Evolutionary conservation across 1,284 basidiomycete species (phyloP).

Genomic region (Athelia psychrophila): DNA sequence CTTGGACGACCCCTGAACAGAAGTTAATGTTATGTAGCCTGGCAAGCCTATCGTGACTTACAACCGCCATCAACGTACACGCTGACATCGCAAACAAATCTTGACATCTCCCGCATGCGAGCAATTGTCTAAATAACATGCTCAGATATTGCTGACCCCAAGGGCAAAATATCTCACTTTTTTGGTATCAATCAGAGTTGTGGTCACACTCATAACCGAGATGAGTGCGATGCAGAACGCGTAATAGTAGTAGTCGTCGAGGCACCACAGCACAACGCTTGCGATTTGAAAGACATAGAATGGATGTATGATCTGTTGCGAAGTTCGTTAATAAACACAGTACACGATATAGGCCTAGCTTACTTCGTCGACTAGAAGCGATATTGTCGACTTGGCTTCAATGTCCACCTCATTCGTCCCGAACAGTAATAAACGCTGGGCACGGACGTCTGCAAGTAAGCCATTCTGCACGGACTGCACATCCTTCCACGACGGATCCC

Average conservation of each 20-base stretch:
- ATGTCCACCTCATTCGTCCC: constrained; percentile 92
- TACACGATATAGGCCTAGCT: constrained; percentile 10
- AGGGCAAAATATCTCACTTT: constrained; percentile 47
- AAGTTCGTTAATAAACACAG: constrained; percentile 6
- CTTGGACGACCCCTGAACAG: constrained; percentile 61
- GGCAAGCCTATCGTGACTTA: constrained; percentile 32
- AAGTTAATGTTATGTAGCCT: not conserved
- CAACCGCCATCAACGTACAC: constrained; percentile 76
- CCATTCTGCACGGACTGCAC: constrained; percentile 64
- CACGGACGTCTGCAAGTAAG: constrained; percentile 48
- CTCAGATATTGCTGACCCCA: constrained; percentile 11
- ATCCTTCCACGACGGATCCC: constrained; percentile 79
- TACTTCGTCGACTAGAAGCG: constrained; percentile 90
- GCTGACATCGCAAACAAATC: constrained; percentile 81
- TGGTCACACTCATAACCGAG: constrained; percentile 81
- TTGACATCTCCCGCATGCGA: constrained; percentile 96
- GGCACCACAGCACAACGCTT: constrained; percentile 90
- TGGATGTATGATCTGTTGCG: constrained; percentile 70
- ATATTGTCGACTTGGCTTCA: constrained; percentile 79
- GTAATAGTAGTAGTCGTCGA: constrained; percentile 97
- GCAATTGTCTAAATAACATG: constrained; percentile 67
- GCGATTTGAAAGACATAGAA: constrained; percentile 99
- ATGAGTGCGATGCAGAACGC: constrained; percentile 97
- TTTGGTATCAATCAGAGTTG: constrained; percentile 91
- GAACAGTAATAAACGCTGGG: constrained; percentile 77